These are phyloP conservation scores for Sphaerostilbella broomeana DNA, from an alignment of 2,329 filamentous ascomycete species.

Conservation along the genomic window DNA sequence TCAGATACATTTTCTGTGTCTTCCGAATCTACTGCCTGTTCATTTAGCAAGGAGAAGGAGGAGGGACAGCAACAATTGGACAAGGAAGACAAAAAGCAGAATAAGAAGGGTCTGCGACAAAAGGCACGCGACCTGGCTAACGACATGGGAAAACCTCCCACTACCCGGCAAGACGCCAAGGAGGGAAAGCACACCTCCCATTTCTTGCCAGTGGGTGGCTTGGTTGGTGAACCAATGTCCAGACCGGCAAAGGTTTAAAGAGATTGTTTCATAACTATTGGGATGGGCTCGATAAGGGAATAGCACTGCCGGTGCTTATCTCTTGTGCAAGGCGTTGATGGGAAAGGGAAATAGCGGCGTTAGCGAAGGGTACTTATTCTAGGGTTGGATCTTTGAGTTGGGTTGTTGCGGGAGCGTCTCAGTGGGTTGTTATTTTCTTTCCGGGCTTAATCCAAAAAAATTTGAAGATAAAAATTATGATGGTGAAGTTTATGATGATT, in stretches of 20 bases:
- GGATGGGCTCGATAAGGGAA: background rate
- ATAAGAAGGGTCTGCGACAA: conserved; percentile 24
- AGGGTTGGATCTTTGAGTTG: too few species aligned
- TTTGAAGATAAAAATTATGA: too few species aligned
- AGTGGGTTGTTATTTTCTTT: too few species aligned
- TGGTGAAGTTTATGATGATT: too few species aligned
- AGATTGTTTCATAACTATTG: background rate
- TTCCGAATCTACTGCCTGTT: conserved; percentile 26
- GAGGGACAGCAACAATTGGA: conserved; percentile 1
- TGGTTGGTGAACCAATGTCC: conserved; percentile 21
- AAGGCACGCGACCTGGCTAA: conserved; percentile 28
- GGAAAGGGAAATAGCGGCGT: too few species aligned
- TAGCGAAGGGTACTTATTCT: too few species aligned
- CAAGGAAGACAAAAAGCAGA: conserved; percentile 7
- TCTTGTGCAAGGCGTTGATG: too few species aligned
- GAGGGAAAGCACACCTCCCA: conserved; percentile 24
- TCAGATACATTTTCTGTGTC: conserved; percentile 26
- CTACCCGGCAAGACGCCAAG: conserved; percentile 26
- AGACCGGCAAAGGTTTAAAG: conserved; percentile 17
- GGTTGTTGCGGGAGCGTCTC: too few species aligned
- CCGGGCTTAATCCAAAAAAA: too few species aligned
- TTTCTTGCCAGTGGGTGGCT: conserved; percentile 22
- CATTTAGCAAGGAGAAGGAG: conserved; percentile 22
- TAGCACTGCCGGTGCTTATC: too few species aligned
- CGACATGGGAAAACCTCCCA: conserved; percentile 28